Evolutionary conservation across 345 rosid species (phyloP), one percentile per base, ranked within the genome.

Genomic region (Gossypium thurberi): DNA sequence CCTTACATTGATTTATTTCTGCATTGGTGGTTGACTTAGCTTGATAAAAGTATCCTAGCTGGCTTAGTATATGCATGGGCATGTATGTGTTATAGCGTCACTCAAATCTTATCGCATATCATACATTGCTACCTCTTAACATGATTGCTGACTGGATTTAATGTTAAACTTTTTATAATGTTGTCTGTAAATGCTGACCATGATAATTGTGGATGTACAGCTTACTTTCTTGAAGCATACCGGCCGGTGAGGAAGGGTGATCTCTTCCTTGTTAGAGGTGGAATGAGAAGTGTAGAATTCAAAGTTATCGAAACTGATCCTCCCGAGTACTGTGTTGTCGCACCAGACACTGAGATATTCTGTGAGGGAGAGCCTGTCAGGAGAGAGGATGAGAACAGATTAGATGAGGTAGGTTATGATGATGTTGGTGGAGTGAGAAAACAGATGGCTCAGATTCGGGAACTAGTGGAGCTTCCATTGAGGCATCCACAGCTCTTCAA

Each of bases 361-460:
- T 94, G 98, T 50, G 98, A 94, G 82, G 98, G 98, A 60, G 98
- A 94, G 75, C 97, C 97, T 2, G 79, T 92, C 25, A 89, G 86
- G 76, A 85, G 98, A 75, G 98, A 94, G 74, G 98, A 94, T 72
- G 97, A 94, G 78, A 78, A 94, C 72, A 87, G 98, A 79, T 81
- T 94, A 46, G 97, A 94, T 78, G 98, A 94, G 58, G 85, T 94
- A 13, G 98, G 98, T 60, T 94, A 92, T 78, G 98, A 94, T 76
- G 97, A 94, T 83, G 98, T 94, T 83, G 98, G 98, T 73, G 98
- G 98, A 65, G 98, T 94, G 37, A 94, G 98, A 77, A 94, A 92
- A 76, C 98, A 94, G 65, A 94, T 94, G 98, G 98, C 98, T 78
- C 98, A 92, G 84, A 94, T 94, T 79, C 82, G 98, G 65, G 97